These are phyloP conservation scores for Solanum tacnaense DNA, from an alignment of 257 asterid genomes.

Conservation along the genomic window DNA sequence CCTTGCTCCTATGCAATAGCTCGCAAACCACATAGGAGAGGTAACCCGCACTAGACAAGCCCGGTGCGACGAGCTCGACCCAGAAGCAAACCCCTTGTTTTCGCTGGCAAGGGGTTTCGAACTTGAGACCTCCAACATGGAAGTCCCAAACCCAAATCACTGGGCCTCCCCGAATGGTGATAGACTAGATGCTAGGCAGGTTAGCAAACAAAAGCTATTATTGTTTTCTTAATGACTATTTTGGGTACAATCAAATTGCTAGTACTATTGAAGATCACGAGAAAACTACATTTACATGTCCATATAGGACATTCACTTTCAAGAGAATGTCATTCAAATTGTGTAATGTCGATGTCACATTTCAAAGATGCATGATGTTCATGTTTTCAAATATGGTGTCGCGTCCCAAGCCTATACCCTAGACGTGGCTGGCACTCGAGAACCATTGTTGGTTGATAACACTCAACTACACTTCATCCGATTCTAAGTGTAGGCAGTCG, in stretches of 20 bases:
- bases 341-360: neutral
- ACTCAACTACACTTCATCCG: neutral
- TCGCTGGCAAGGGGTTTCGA: too few relatives aligned
- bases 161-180: too few relatives aligned
- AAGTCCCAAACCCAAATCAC: too few relatives aligned
- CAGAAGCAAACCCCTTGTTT: too few relatives aligned
- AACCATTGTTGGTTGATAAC: too few relatives aligned
- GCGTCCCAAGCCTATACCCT: neutral
- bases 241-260: neutral
- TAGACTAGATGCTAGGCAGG: neutral
- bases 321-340: neutral
- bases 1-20: too few relatives aligned
- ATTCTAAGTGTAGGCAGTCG: neutral
- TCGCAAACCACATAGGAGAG: too few relatives aligned
- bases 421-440: neutral
- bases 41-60: too few relatives aligned
- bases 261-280: neutral
- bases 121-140: too few relatives aligned
- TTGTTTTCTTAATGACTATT: neutral
- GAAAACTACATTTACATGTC: neutral
- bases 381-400: neutral
- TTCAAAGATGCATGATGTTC: neutral
- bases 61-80: too few relatives aligned
- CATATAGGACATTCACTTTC: neutral
- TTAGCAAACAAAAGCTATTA: too few relatives aligned